Percentiles rank a stretch among this genome's conserved stretches.
These are phyloP conservation scores for Diplocarpon mali DNA, from an alignment of 2,329 filamentous ascomycete genomes.

Conservation along the genomic window DNA sequence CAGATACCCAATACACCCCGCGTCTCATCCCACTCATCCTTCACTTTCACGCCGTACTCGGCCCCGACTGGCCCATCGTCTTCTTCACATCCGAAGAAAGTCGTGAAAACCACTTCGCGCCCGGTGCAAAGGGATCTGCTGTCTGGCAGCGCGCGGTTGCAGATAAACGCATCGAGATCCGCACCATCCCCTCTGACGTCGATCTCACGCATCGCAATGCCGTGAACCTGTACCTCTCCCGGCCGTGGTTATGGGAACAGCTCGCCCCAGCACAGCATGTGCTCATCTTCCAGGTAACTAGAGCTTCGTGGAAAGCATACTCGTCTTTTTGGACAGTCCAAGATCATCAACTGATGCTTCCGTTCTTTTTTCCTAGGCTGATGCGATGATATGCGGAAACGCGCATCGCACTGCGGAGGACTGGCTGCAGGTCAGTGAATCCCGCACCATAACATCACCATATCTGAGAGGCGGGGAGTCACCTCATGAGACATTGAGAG, in stretches of 20 bases:
- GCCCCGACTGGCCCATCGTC: constrained; percentile 33
- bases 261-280: constrained; percentile 39
- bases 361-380: constrained; percentile 35
- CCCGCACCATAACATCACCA: too few relatives aligned
- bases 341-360: too few relatives aligned
- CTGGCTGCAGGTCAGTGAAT: constrained; percentile 4
- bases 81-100: constrained; percentile 27
- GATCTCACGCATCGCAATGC: constrained; percentile 24
- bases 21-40: constrained; percentile 27
- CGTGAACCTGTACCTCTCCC: constrained; percentile 34
- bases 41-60: constrained; percentile 30
- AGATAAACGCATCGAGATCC: constrained; percentile 26
- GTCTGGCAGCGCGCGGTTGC: constrained; percentile 28
- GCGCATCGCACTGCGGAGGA: constrained; percentile 10
- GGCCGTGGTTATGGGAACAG: constrained; percentile 38
- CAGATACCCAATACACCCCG: not conserved
- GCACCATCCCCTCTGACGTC: constrained; percentile 27
- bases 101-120: not conserved
- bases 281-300: constrained; percentile 26
- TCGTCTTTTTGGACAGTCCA: too few relatives aligned
- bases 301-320: too few relatives aligned
- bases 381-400: constrained; percentile 44
- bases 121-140: not conserved
- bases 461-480: too few relatives aligned
- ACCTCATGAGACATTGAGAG: too few relatives aligned